Conservation (phyloP, 2,329 filamentous ascomycete genomes). For the Metarhizium guizhouense region DNA sequence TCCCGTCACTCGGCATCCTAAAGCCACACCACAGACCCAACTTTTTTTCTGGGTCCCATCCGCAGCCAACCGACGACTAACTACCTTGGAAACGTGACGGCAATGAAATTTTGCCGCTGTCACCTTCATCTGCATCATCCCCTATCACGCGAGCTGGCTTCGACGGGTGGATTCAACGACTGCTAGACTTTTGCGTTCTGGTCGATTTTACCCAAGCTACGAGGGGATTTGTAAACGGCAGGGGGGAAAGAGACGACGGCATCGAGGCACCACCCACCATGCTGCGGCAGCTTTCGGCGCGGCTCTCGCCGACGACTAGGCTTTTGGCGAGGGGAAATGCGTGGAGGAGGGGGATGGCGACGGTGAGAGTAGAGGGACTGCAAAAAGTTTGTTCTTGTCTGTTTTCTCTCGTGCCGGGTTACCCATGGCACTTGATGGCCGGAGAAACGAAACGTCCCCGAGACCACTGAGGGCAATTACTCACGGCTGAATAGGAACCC, state of each 20-base stretch:
- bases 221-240: background rate
- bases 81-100: background rate
- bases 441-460: background rate
- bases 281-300: slow-evolving; percentile 26
- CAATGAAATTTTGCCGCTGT: background rate
- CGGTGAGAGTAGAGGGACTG: slow-evolving; percentile 25
- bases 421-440: background rate
- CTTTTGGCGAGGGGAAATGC: slow-evolving; percentile 13
- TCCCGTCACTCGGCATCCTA: background rate
- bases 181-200: background rate
- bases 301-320: slow-evolving; percentile 17
- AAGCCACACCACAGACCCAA: background rate
- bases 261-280: slow-evolving; percentile 12
- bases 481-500: slow-evolving; percentile 47
- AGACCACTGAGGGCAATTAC: background rate
- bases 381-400: slow-evolving; percentile 19
- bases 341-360: slow-evolving; percentile 16
- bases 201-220: background rate
- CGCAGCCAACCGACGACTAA: background rate
- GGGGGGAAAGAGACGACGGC: background rate
- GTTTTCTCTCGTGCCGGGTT: background rate
- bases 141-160: background rate
- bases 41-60: background rate
- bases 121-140: background rate
- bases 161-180: background rate